Conservation (phyloP, 164 flowering plant species). For the Vitis rupestris region DNA sequence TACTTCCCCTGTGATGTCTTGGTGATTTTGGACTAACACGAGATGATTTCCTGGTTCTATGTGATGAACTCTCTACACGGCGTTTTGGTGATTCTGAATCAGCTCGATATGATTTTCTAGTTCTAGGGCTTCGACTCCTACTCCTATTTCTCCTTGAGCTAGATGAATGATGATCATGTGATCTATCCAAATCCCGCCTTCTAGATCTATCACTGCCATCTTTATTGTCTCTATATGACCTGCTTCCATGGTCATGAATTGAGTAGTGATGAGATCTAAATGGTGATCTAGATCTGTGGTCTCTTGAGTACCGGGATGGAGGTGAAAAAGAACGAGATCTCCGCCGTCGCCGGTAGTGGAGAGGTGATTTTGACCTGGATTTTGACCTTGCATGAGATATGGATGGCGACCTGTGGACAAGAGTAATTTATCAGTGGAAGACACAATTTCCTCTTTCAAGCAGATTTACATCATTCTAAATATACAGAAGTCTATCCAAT, state of each 20-base stretch:
- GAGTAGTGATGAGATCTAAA: constrained; percentile 57
- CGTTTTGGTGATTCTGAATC: constrained; percentile 49
- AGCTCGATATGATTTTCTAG: constrained; percentile 48
- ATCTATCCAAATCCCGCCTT: constrained; percentile 54
- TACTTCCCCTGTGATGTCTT: constrained; percentile 27
- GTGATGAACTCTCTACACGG: constrained; percentile 41
- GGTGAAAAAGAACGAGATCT: constrained; percentile 86
- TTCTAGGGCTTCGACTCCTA: constrained; percentile 70
- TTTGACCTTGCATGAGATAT: constrained; percentile 50
- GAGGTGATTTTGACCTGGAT: constrained; percentile 82
- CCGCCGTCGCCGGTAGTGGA: constrained; percentile 49
- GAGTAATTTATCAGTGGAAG: not conserved
- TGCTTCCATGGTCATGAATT: constrained; percentile 47
- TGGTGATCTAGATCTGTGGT: constrained; percentile 80
- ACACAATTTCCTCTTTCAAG: not conserved
- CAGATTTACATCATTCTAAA: not conserved
- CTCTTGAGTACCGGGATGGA: constrained; percentile 44
- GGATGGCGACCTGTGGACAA: constrained; percentile 61
- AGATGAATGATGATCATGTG: constrained; percentile 53
- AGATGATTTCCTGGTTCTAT: constrained; percentile 39
- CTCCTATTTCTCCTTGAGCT: constrained; percentile 65
- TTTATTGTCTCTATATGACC: constrained; percentile 50
- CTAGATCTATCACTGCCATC: constrained; percentile 49
- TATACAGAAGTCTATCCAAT: not conserved
- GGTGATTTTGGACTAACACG: constrained; percentile 60